Conservation (phyloP, 441 rosid species). For the Eutrema salsugineum region DNA sequence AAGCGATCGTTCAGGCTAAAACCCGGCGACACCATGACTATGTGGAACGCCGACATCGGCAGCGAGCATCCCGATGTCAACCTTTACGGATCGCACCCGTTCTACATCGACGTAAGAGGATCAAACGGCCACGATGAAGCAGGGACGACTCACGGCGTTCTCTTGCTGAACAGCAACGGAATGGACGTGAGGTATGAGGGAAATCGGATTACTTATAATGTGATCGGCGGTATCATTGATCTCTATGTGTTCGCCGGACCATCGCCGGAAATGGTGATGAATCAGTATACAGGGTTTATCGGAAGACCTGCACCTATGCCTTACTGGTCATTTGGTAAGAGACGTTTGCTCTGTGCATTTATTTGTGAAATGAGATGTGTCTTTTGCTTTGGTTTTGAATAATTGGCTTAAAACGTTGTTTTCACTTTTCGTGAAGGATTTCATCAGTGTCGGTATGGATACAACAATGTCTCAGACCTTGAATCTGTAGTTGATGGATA, state of each 20-base stretch:
- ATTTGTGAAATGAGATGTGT: not conserved
- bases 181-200: slow-evolving; percentile 63
- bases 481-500: slow-evolving; percentile 67
- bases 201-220: slow-evolving; percentile 56
- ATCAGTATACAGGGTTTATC: slow-evolving; percentile 69
- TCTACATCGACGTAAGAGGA: slow-evolving; percentile 62
- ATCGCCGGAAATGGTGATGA: slow-evolving; percentile 47
- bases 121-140: slow-evolving; percentile 21
- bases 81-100: slow-evolving; percentile 80
- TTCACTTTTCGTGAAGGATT: slow-evolving; percentile 41
- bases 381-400: not conserved
- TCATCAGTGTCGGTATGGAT: slow-evolving; percentile 78
- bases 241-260: slow-evolving; percentile 67
- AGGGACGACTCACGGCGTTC: slow-evolving; percentile 58
- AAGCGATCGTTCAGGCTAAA: slow-evolving; percentile 50
- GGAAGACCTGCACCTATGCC: slow-evolving; percentile 88
- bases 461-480: slow-evolving; percentile 56
- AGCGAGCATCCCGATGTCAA: slow-evolving; percentile 42
- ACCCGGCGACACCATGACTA: slow-evolving; percentile 36
- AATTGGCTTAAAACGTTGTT: not conserved
- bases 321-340: slow-evolving; percentile 75
- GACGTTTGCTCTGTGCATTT: not conserved
- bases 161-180: slow-evolving; percentile 74
- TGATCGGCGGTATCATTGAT: slow-evolving; percentile 67
- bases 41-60: slow-evolving; percentile 60